Evolutionary conservation across 2,329 filamentous ascomycete species (phyloP).

Genomic region (Pyrenochaeta sp.): DNA sequence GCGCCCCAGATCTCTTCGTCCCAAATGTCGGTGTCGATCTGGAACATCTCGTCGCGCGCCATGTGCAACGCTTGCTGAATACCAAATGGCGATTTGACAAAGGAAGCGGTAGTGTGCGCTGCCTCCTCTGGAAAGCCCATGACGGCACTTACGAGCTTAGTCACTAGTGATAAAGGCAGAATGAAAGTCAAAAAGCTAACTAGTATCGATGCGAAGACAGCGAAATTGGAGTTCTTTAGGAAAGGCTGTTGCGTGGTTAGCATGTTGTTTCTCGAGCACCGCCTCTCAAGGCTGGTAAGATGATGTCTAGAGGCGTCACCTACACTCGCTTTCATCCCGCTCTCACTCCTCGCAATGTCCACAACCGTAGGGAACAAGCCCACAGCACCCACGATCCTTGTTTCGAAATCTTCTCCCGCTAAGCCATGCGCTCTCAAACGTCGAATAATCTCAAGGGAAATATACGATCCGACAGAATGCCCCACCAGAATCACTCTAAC

Average conservation of each 20-base stretch:
- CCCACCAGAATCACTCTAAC: constrained; percentile 53
- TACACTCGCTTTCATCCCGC: constrained; percentile 52
- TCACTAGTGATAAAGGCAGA: constrained; percentile 52
- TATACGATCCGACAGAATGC: constrained; percentile 58
- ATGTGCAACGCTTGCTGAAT: constrained; percentile 67
- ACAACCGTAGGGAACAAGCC: constrained; percentile 59
- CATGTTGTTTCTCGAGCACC: background rate
- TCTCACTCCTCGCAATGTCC: constrained; percentile 55
- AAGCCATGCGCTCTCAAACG: constrained; percentile 38
- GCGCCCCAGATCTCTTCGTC: constrained; percentile 67
- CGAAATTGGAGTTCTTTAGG: constrained; percentile 36
- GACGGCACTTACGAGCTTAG: constrained; percentile 52
- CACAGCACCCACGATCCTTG: constrained; percentile 43
- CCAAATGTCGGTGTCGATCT: constrained; percentile 66
- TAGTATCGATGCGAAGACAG: constrained; percentile 44
- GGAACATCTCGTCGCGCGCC: constrained; percentile 65
- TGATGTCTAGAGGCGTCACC: constrained; percentile 18
- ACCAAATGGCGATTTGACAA: constrained; percentile 59
- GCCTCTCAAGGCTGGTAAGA: no score
- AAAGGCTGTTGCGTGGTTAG: constrained; percentile 29
- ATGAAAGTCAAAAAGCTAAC: constrained; percentile 54
- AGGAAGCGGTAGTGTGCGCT: constrained; percentile 59
- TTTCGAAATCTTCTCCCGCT: constrained; percentile 27
- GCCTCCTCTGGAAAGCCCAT: constrained; percentile 56
- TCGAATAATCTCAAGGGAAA: constrained; percentile 53